These are phyloP conservation scores for Colletotrichum eleusines DNA, from an alignment of 2,329 filamentous ascomycete genomes.

Conservation along the genomic window DNA sequence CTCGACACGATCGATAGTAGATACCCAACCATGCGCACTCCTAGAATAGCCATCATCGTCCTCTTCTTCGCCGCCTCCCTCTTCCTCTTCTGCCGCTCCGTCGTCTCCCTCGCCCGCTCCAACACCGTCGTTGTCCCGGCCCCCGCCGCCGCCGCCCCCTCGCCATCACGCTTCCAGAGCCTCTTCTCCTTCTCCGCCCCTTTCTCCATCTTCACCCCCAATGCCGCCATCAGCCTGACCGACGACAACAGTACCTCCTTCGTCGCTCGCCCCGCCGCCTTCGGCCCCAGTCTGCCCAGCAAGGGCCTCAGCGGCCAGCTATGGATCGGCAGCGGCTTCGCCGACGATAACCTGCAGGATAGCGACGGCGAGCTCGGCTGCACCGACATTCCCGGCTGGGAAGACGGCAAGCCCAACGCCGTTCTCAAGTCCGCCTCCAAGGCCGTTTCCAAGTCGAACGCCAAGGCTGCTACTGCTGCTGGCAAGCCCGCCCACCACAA, in stretches of 20 bases:
- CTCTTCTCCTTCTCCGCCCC: slow-evolving; percentile 80
- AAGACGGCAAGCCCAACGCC: slow-evolving; percentile 67
- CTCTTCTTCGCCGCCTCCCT: slow-evolving; percentile 66
- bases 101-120: slow-evolving; percentile 55
- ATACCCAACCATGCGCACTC: slow-evolving; percentile 62
- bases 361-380: slow-evolving; percentile 86
- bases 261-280: slow-evolving; percentile 90
- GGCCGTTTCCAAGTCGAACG: slow-evolving; percentile 43
- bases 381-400: slow-evolving; percentile 93
- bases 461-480: slow-evolving; percentile 46
- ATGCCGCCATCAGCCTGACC: slow-evolving; percentile 94
- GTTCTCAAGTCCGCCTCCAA: slow-evolving; percentile 56
- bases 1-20: too few relatives aligned
- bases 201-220: slow-evolving; percentile 92
- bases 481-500: slow-evolving; percentile 52
- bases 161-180: slow-evolving; percentile 62
- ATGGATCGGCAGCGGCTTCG: slow-evolving; percentile 94
- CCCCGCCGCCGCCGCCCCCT: too few relatives aligned
- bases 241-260: slow-evolving; percentile 99
- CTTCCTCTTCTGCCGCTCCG: slow-evolving; percentile 67
- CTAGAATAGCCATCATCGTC: slow-evolving; percentile 65
- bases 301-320: slow-evolving; percentile 88
- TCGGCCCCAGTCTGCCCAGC: slow-evolving; percentile 82
- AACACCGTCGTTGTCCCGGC: slow-evolving; percentile 28
- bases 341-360: slow-evolving; percentile 77